A percentile compares a stretch with the other conserved stretches of the same genome.
These are phyloP conservation scores for Parafenestella ontariensis DNA, from an alignment of 2,329 filamentous ascomycete genomes.

Conservation along the genomic window DNA sequence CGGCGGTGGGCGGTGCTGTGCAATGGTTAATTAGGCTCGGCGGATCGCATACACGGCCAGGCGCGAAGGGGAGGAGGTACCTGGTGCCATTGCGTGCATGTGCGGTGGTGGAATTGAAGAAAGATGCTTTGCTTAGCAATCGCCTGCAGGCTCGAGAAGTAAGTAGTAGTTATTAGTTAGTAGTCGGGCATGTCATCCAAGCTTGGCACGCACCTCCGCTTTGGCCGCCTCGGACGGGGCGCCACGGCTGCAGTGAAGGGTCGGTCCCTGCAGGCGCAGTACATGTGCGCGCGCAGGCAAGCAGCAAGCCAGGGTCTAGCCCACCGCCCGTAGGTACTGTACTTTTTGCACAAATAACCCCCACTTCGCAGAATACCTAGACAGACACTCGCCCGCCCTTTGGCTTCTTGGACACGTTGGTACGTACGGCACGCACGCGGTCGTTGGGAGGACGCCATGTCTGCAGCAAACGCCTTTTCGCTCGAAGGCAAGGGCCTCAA, in stretches of 20 bases:
- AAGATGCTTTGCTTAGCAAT: slow-evolving; percentile 43
- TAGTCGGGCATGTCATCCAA: slow-evolving; percentile 36
- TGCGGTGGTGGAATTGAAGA: slow-evolving; percentile 21
- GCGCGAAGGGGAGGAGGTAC: slow-evolving; percentile 25
- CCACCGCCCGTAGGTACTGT: slow-evolving; percentile 10
- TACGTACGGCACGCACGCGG: too few relatives aligned
- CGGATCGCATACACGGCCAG: background rate
- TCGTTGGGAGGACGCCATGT: slow-evolving; percentile 45
- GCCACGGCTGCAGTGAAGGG: too few relatives aligned
- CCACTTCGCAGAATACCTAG: slow-evolving; percentile 42
- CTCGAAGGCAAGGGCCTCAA: slow-evolving; percentile 92
- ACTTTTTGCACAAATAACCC: slow-evolving; percentile 32
- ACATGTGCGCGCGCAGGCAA: too few relatives aligned
- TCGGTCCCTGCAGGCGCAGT: slow-evolving; percentile 16
- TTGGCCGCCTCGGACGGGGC: slow-evolving; percentile 14
- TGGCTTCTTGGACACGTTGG: slow-evolving; percentile 9
- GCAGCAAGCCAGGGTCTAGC: background rate
- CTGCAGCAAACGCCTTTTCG: slow-evolving; percentile 74
- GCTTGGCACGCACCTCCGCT: slow-evolving; percentile 33
- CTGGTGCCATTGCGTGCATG: slow-evolving; percentile 41
- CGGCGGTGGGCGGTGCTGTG: slow-evolving; percentile 42
- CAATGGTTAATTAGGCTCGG: slow-evolving; percentile 9
- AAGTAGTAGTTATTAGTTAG: too few relatives aligned
- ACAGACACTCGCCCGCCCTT: slow-evolving; percentile 26
- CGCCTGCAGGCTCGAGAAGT: slow-evolving; percentile 12